phyloP scores from a whole-genome alignment of 2,329 filamentous ascomycete species.

The Passalora sequoiae region DNA sequence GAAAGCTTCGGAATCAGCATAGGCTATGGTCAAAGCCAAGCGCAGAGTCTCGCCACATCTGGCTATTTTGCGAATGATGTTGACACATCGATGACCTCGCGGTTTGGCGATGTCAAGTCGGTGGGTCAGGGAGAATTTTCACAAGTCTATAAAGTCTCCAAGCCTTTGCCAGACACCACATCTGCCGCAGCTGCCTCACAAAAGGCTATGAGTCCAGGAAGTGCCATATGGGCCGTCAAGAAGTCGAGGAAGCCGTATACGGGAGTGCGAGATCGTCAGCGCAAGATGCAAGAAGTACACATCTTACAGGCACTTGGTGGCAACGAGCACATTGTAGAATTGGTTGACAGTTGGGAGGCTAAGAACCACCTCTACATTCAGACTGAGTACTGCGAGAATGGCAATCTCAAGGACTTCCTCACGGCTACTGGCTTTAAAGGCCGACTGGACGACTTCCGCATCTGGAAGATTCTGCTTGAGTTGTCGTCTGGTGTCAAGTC shows the following conservation, averaged over 20 bases:
- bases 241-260: constrained; percentile 77
- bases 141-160: constrained; percentile 75
- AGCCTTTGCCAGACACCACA: constrained; percentile 30
- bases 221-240: constrained; percentile 79
- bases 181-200: constrained; percentile 28
- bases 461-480: constrained; percentile 96
- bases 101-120: constrained; percentile 75
- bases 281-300: constrained; percentile 77
- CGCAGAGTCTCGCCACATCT: constrained; percentile 47
- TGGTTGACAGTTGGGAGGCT: constrained; percentile 83
- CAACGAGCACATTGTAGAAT: constrained; percentile 78
- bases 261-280: constrained; percentile 72
- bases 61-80: constrained; percentile 66
- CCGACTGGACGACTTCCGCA: constrained; percentile 90
- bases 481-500: constrained; percentile 74
- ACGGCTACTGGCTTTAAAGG: constrained; percentile 76
- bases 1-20: constrained; percentile 54
- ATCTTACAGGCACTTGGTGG: constrained; percentile 71
- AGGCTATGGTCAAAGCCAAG: constrained; percentile 33
- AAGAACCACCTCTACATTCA: constrained; percentile 88
- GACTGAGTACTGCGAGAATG: constrained; percentile 94
- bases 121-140: constrained; percentile 91
- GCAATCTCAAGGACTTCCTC: constrained; percentile 81
- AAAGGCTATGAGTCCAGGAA: constrained; percentile 22
- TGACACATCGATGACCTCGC: constrained; percentile 65